Evolutionary conservation across 352 stramenopile species (phyloP).

Genomic region (Aphanomyces euteiches): DNA sequence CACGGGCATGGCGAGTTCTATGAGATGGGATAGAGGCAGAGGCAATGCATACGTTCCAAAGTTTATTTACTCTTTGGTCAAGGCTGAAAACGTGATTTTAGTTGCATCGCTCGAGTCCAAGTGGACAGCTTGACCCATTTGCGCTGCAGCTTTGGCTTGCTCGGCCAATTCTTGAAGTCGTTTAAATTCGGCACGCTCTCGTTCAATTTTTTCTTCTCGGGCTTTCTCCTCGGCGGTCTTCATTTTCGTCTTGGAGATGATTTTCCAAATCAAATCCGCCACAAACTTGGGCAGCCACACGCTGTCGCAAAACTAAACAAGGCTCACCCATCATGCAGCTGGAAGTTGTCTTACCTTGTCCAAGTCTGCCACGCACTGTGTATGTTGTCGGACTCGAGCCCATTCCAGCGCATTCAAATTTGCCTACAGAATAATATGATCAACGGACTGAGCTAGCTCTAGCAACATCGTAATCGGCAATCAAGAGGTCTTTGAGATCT

Average conservation of each 20-base stretch:
- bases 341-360: constrained; percentile 8
- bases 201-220: constrained; percentile 1
- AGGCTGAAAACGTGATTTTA: constrained; percentile 11
- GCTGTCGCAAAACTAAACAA: constrained; percentile 18
- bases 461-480: constrained; percentile 60
- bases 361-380: neutral
- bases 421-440: neutral
- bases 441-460: too few species aligned
- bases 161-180: constrained; percentile 16
- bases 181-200: constrained; percentile 19
- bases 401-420: constrained; percentile 28
- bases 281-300: constrained; percentile 26
- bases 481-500: constrained; percentile 55
- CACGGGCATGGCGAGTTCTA: too few species aligned
- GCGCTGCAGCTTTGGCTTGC: constrained; percentile 12
- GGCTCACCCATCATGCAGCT: neutral
- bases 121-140: constrained; percentile 9
- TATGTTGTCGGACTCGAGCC: constrained; percentile 8
- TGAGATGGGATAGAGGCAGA: too few species aligned
- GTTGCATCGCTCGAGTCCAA: constrained; percentile 11
- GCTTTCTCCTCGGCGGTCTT: constrained; percentile 18
- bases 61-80: neutral
- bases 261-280: constrained; percentile 24
- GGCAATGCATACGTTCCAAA: too few species aligned
- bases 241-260: constrained; percentile 25